Percentiles rank a stretch among this genome's conserved stretches.
These are phyloP conservation scores for Claviceps fusiformis DNA, from an alignment of 2,329 filamentous ascomycete genomes.

Conservation along the genomic window DNA sequence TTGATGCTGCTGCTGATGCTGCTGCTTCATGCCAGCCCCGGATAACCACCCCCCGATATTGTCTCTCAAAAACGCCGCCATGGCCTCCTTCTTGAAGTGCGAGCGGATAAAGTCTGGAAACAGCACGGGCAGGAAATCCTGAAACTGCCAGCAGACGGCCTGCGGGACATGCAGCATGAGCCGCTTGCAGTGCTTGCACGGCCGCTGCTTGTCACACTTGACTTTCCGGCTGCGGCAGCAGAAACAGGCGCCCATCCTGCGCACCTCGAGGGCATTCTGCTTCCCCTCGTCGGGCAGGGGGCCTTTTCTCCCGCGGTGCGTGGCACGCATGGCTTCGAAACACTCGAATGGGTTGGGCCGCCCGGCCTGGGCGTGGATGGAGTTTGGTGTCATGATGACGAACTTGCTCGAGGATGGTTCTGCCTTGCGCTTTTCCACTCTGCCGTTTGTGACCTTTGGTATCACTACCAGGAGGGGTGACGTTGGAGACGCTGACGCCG, in stretches of 20 bases:
- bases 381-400: conserved; percentile 40
- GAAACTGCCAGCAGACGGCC: conserved; percentile 45
- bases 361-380: conserved; percentile 36
- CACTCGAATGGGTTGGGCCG: conserved; percentile 40
- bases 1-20: not conserved
- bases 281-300: conserved; percentile 40
- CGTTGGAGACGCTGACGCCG: conserved; percentile 8
- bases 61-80: conserved; percentile 33
- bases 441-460: conserved; percentile 29
- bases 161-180: conserved; percentile 35
- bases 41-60: conserved; percentile 33
- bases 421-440: conserved; percentile 18
- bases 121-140: conserved; percentile 37
- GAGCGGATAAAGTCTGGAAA: conserved; percentile 38
- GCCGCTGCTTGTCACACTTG: conserved; percentile 40
- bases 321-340: conserved; percentile 37
- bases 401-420: conserved; percentile 27
- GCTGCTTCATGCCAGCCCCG: conserved; percentile 24
- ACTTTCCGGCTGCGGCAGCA: conserved; percentile 47
- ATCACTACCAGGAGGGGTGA: conserved; percentile 18
- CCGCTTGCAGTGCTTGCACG: conserved; percentile 43
- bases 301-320: conserved; percentile 42
- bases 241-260: conserved; percentile 42
- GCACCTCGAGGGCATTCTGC: conserved; percentile 39
- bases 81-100: conserved; percentile 37